A percentile compares a stretch with the other conserved stretches of the same genome.
Evolutionary conservation across 202 grass and related monocot genomes (phyloP).

Genomic region (Carex arenaria): DNA sequence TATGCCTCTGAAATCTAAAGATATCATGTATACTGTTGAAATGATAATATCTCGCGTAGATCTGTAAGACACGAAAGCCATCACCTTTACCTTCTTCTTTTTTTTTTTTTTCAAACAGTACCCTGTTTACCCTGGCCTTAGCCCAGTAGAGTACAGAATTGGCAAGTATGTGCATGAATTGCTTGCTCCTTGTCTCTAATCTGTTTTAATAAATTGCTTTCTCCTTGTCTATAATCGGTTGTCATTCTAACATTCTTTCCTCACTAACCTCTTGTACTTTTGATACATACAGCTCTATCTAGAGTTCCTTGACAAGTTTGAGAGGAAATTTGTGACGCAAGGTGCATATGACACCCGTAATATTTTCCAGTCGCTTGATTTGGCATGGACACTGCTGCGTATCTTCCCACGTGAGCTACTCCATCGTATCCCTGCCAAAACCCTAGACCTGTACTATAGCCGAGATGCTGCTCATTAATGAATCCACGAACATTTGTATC

Average conservation of each 20-base stretch:
- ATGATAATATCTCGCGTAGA: background rate
- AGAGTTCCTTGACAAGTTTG: conserved; percentile 96
- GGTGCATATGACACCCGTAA: conserved; percentile 91
- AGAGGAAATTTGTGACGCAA: conserved; percentile 92
- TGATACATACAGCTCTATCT: conserved; percentile 68
- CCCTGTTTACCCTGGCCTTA: background rate
- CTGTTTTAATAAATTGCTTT: too few species aligned
- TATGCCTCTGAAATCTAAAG: background rate
- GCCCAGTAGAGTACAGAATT: background rate
- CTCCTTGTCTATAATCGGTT: background rate
- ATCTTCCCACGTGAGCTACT: conserved; percentile 97
- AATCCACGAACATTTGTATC: background rate
- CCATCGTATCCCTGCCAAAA: conserved; percentile 98
- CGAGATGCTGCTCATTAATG: conserved; percentile 72
- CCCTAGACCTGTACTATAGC: conserved; percentile 92
- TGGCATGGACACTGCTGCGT: conserved; percentile 94
- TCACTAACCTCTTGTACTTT: background rate
- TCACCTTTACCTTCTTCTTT: background rate
- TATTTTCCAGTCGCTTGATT: conserved; percentile 96
- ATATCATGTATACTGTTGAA: background rate
- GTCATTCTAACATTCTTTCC: too few species aligned
- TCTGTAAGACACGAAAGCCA: background rate
- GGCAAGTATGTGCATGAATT: background rate
- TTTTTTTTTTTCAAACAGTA: background rate
- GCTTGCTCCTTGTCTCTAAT: background rate